These are phyloP conservation scores for Leccinum incarnatum DNA, from an alignment of 768 basidiomycete genomes.

Conservation along the genomic window DNA sequence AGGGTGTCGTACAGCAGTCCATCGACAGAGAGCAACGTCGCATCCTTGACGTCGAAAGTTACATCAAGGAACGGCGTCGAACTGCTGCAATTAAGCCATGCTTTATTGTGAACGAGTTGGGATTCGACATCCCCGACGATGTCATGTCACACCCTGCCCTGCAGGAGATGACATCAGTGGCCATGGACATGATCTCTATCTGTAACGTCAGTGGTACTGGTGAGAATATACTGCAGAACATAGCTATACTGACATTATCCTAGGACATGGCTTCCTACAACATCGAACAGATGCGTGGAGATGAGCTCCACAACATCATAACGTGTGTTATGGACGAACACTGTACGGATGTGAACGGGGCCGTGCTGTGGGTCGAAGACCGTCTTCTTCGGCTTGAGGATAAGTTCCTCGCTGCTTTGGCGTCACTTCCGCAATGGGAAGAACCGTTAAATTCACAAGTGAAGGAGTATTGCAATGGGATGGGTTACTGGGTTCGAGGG, in stretches of 20 bases:
- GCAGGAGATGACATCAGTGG: not conserved
- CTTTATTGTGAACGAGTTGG: not conserved
- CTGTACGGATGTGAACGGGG: not conserved
- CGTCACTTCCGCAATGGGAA: not conserved
- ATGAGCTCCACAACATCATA: not conserved
- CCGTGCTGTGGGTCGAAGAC: not conserved
- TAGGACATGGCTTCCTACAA: not conserved
- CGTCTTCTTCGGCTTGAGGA: not conserved
- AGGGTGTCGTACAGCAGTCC: not conserved
- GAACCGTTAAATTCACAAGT: not conserved
- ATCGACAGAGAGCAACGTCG: not conserved
- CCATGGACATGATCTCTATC: not conserved
- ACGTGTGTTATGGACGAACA: not conserved
- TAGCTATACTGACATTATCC: not conserved
- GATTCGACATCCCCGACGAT: not conserved
- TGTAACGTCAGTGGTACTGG: not conserved
- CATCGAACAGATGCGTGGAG: not conserved
- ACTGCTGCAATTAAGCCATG: not conserved
- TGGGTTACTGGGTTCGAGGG: not conserved
- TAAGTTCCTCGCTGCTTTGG: not conserved
- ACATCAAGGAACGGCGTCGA: not conserved
- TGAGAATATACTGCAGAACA: not conserved
- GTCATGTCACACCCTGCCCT: not conserved
- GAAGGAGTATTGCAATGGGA: not conserved
- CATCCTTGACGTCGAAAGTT: not conserved